Evolutionary conservation across 805 yeast genomes (phyloP), one percentile per base, ranked within the genome.

Genomic region (Candida yuanshanica): DNA sequence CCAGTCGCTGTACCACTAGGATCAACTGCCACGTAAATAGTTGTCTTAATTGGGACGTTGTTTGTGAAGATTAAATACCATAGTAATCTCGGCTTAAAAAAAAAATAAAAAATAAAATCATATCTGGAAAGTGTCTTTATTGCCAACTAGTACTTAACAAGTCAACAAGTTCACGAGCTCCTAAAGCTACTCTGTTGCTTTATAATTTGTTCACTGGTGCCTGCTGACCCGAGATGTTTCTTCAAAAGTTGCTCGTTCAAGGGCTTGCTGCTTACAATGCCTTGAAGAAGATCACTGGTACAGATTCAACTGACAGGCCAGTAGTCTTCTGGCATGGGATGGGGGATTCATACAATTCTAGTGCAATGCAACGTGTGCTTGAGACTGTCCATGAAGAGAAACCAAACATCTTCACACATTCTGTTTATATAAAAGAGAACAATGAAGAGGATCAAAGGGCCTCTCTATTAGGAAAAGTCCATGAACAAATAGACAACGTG

Each of bases 251-350:
- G 20, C 21, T 53, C 1, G 45, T 48, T 14, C 43, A 53, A 39
- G 37, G 44, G 2, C 44, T 55, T 2, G 46, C 50, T 6, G 43
- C 55, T 7, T 23, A 50, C 16, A 52, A 50, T 29, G 44, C 47
- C 2, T 33, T 49, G 13, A 51, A 52, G 38, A 36, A 47, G 24
- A 44, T 52, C 22, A 41, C 48, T 2, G 37, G 42, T 2, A 35
- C 41, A 5, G 32, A 27, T 6, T 41, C 42, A 2, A 50, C 46
- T 18, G 46, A 45, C 20, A 41, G 48, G 18, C 83, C 87, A 0
- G 70, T 85, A 3, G 87, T 85, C 2, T 55, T 86, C 32, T 85
- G 95, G 95, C 95, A 85, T 52, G 95, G 95, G 0, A 69, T 86
- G 60, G 93, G 95, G 0, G 95, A 85, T 56, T 70, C 74, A 10